Conservation (phyloP, 495 filamentous ascomycete genomes). For the Extremus antarcticus region DNA sequence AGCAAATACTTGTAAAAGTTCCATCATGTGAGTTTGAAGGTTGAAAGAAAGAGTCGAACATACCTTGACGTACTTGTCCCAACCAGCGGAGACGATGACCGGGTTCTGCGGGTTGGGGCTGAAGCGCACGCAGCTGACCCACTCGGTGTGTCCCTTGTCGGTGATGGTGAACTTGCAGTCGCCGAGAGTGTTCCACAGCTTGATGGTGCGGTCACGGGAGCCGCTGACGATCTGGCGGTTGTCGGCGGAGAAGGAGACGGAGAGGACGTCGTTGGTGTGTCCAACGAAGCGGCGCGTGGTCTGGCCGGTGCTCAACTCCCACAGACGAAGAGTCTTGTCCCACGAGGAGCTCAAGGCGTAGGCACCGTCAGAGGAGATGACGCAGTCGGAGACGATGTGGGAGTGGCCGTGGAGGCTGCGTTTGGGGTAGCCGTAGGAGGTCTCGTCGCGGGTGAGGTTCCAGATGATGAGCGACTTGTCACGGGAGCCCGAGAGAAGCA, state of each 20-base stretch:
- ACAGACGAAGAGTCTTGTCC: constrained; percentile 99
- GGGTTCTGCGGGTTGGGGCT: constrained; percentile 99
- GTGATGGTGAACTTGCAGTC: constrained; percentile 99
- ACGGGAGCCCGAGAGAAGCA: constrained; percentile 94
- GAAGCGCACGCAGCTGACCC: constrained; percentile 99
- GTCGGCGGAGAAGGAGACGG: constrained; percentile 99
- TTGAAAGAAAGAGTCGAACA: constrained; percentile 30
- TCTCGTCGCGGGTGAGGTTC: constrained; percentile 98
- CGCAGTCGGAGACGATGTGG: constrained; percentile 99
- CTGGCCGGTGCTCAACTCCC: constrained; percentile 92
- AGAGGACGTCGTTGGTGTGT: constrained; percentile 98
- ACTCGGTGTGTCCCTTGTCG: constrained; percentile 99
- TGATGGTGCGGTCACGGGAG: constrained; percentile 95
- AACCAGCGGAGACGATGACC: constrained; percentile 96
- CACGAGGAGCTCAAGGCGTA: constrained; percentile 98
- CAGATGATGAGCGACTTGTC: constrained; percentile 99
- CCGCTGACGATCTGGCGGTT: constrained; percentile 99
- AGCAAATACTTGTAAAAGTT: constrained; percentile 99
- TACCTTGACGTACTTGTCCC: constrained; percentile 99
- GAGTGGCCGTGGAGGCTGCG: constrained; percentile 96
- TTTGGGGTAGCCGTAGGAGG: constrained; percentile 96
- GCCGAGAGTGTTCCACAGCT: constrained; percentile 99
- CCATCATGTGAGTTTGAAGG: constrained; percentile 61
- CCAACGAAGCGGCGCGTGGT: constrained; percentile 97
- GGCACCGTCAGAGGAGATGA: constrained; percentile 99